These are phyloP conservation scores for Fusarium torulosum DNA, from an alignment of 2,329 filamentous ascomycete species.

Conservation along the genomic window DNA sequence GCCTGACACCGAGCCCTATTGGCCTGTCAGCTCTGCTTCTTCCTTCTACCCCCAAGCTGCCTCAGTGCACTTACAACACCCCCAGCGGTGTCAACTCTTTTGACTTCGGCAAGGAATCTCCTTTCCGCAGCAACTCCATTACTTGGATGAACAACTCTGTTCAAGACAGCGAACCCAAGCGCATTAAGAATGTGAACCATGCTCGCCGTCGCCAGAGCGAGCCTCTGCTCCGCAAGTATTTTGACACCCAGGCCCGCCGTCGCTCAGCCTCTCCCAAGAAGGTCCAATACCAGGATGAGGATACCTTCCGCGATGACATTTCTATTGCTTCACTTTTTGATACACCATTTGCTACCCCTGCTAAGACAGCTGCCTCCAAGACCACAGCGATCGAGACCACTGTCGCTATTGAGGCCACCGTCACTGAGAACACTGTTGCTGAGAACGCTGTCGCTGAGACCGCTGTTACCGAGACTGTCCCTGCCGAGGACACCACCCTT, in stretches of 20 bases:
- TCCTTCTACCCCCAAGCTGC: conserved; percentile 33
- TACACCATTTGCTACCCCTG: not conserved
- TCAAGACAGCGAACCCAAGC: conserved; percentile 37
- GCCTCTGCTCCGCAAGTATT: conserved; percentile 49
- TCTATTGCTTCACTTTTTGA: conserved; percentile 25
- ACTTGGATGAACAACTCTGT: conserved; percentile 47
- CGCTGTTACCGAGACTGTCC: not conserved
- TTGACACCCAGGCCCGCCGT: conserved; percentile 45
- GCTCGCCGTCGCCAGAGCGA: conserved; percentile 52
- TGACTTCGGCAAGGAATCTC: conserved; percentile 48
- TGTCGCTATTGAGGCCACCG: not conserved
- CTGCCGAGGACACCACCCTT: not conserved
- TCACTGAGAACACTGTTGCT: not conserved
- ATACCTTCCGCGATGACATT: conserved; percentile 32
- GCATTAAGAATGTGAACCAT: conserved; percentile 43
- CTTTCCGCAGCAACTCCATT: conserved; percentile 46
- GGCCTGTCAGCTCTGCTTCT: conserved; percentile 37
- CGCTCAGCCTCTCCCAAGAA: conserved; percentile 50
- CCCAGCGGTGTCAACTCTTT: conserved; percentile 35
- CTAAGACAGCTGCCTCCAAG: not conserved
- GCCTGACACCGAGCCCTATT: conserved; percentile 33
- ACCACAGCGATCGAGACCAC: not conserved
- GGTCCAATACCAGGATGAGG: conserved; percentile 38
- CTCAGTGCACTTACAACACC: conserved; percentile 23
- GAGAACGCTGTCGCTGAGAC: too few species aligned